Conservation (phyloP, 2,329 filamentous ascomycete genomes). For the Sarocladium brachiariae region DNA sequence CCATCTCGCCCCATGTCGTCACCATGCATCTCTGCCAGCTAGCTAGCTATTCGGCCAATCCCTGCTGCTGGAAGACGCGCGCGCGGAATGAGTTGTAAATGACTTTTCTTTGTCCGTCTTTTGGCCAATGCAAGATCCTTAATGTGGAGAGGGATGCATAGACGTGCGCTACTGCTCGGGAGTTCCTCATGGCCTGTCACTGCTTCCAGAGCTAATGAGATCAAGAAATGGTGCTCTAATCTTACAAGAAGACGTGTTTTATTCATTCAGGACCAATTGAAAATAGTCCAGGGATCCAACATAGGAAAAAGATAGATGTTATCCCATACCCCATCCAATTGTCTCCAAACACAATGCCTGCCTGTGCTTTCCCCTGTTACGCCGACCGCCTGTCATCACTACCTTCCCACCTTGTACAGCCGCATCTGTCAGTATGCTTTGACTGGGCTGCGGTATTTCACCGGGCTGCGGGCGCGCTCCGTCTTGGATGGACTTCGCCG, state of each 20-base stretch:
- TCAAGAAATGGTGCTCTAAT: no score
- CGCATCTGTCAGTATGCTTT: conserved; percentile 32
- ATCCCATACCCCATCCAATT: background rate
- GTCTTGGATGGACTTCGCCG: conserved; percentile 43
- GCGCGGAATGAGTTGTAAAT: no score
- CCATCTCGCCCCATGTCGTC: background rate
- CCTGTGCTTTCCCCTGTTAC: background rate
- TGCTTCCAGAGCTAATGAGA: no score
- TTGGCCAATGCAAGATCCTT: no score
- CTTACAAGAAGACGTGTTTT: background rate
- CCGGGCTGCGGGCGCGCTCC: conserved; percentile 41
- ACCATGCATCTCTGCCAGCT: background rate
- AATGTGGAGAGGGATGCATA: no score
- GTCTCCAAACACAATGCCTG: background rate
- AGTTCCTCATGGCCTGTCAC: no score
- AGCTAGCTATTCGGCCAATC: no score
- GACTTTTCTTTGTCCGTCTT: no score
- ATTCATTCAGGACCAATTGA: background rate
- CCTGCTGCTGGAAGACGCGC: no score
- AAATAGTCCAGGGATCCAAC: background rate
- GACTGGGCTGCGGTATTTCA: conserved; percentile 35
- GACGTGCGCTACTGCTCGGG: no score
- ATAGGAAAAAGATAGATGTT: background rate
- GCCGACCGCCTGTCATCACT: background rate
- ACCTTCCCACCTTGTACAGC: no score